Evolutionary conservation across 164 flowering plant genomes (phyloP).

Genomic region (Akebia trifoliata): DNA sequence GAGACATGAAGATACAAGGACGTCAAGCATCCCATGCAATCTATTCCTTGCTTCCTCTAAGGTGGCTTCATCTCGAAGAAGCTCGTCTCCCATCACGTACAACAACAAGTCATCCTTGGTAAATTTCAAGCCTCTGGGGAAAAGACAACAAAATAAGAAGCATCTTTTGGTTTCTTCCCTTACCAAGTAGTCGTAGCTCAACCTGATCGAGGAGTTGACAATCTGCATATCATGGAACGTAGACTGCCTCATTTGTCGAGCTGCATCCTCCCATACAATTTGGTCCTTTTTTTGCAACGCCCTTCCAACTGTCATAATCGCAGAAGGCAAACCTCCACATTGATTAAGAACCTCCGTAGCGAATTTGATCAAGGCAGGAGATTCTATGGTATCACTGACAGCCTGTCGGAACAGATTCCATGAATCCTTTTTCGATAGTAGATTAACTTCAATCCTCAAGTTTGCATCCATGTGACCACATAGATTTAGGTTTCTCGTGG

Average conservation of each 20-base stretch:
- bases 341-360: slow-evolving; percentile 15
- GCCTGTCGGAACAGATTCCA: slow-evolving; percentile 19
- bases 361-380: not conserved
- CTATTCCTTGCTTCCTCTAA: not conserved
- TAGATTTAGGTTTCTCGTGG: slow-evolving; percentile 13
- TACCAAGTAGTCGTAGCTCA: slow-evolving; percentile 17
- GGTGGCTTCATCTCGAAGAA: not conserved
- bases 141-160: slow-evolving; percentile 24
- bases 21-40: not conserved
- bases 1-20: not conserved
- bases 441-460: slow-evolving; percentile 7
- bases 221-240: not conserved
- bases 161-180: slow-evolving; percentile 9
- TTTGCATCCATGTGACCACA: slow-evolving; percentile 9
- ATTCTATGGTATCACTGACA: slow-evolving; percentile 9
- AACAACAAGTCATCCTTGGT: not conserved
- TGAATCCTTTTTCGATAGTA: slow-evolving; percentile 17
- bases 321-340: slow-evolving; percentile 29
- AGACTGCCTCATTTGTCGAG: slow-evolving; percentile 8
- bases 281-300: slow-evolving; percentile 16
- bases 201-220: slow-evolving; percentile 5
- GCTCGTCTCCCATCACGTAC: not conserved
- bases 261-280: slow-evolving; percentile 21
- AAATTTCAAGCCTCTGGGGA: slow-evolving; percentile 6
- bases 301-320: slow-evolving; percentile 16